phyloP scores from a whole-genome alignment of 2,329 filamentous ascomycete genomes.

The Colletotrichum melonis region DNA sequence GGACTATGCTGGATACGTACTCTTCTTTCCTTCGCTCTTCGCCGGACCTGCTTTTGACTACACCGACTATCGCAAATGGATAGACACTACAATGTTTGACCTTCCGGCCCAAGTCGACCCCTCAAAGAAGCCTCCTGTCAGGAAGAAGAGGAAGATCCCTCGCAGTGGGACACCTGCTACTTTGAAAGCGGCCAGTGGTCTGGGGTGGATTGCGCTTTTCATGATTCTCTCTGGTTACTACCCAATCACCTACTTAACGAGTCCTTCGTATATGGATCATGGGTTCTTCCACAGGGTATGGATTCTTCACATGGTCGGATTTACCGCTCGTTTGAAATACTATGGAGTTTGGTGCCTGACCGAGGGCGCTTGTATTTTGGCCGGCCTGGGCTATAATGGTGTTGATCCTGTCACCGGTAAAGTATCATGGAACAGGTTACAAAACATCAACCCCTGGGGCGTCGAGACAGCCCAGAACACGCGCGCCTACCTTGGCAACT shows the following conservation, averaged over 20 bases:
- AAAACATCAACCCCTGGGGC: slow-evolving; percentile 87
- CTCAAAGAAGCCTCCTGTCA: slow-evolving; percentile 83
- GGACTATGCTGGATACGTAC: slow-evolving; percentile 89
- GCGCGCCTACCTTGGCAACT: slow-evolving; percentile 88
- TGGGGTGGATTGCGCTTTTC: slow-evolving; percentile 84
- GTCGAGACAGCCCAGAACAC: slow-evolving; percentile 94
- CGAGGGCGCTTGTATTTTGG: slow-evolving; percentile 93
- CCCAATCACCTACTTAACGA: slow-evolving; percentile 70
- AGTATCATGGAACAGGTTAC: slow-evolving; percentile 87
- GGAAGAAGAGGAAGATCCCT: slow-evolving; percentile 92
- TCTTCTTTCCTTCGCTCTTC: slow-evolving; percentile 94
- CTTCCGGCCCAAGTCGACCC: slow-evolving; percentile 85
- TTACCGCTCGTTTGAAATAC: slow-evolving; percentile 90
- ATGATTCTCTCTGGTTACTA: slow-evolving; percentile 78
- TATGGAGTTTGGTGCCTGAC: slow-evolving; percentile 96
- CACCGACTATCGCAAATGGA: slow-evolving; percentile 90
- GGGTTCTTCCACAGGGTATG: slow-evolving; percentile 79
- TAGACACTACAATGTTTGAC: slow-evolving; percentile 95
- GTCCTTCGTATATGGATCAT: slow-evolving; percentile 74
- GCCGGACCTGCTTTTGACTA: slow-evolving; percentile 95
- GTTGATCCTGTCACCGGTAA: slow-evolving; percentile 86
- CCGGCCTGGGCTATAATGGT: slow-evolving; percentile 94
- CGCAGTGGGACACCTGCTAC: slow-evolving; percentile 88
- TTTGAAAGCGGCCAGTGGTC: slow-evolving; percentile 77
- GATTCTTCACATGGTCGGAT: slow-evolving; percentile 84